These are phyloP conservation scores for Cryptosporidium muris DNA, from an alignment of 169 alveolate genomes.

Conservation along the genomic window DNA sequence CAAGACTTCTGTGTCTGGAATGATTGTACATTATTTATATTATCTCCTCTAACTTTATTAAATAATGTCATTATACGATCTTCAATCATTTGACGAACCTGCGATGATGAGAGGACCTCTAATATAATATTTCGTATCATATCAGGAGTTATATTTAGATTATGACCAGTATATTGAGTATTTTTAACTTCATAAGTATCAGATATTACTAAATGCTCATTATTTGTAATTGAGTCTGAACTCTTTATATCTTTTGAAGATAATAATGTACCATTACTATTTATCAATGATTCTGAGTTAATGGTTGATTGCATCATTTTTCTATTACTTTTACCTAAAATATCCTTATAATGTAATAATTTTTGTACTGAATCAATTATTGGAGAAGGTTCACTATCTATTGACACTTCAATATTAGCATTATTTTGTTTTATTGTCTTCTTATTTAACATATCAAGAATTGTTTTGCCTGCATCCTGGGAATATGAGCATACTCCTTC, in stretches of 20 bases:
- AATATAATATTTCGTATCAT: constrained; percentile 25
- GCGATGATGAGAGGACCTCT: constrained; percentile 58
- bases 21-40: too few species aligned
- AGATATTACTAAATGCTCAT: not conserved
- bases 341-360: constrained; percentile 47
- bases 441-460: constrained; percentile 43
- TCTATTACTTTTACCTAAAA: constrained; percentile 18
- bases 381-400: not conserved
- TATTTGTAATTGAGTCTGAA: too few species aligned
- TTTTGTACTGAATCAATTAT: constrained; percentile 12
- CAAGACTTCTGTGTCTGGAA: too few species aligned
- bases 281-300: too few species aligned
- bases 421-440: constrained; percentile 3
- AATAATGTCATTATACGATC: constrained; percentile 46
- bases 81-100: constrained; percentile 55
- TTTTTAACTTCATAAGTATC: not conserved
- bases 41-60: not conserved
- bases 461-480: constrained; percentile 58
- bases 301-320: too few species aligned
- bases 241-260: too few species aligned
- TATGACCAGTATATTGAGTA: not conserved
- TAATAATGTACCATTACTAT: too few species aligned
- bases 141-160: constrained; percentile 38
- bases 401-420: not conserved
- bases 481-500: constrained; percentile 10